These are phyloP conservation scores for Monilinia vaccinii-corymbosi DNA, from an alignment of 2,329 filamentous ascomycete genomes.

Conservation along the genomic window DNA sequence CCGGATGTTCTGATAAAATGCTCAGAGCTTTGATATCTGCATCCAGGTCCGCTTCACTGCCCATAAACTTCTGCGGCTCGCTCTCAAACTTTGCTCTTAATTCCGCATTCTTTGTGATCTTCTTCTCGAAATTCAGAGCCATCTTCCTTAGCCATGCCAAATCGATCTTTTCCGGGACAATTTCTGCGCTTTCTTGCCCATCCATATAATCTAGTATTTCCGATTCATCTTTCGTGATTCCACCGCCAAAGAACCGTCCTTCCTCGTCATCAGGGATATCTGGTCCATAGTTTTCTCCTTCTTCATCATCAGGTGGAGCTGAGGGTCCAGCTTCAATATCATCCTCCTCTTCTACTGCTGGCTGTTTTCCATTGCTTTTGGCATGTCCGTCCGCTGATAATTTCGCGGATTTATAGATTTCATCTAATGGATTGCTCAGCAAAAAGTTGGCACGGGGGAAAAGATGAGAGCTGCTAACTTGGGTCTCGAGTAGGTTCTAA, in stretches of 20 bases:
- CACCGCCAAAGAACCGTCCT: slow-evolving; percentile 90
- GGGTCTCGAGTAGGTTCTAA: slow-evolving; percentile 52
- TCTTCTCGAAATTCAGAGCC: slow-evolving; percentile 78
- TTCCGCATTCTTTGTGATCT: slow-evolving; percentile 84
- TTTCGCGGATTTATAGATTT: slow-evolving; percentile 56
- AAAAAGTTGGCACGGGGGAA: neutral
- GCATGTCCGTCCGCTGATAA: slow-evolving; percentile 36
- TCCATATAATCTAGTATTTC: slow-evolving; percentile 87
- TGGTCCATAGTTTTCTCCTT: slow-evolving; percentile 43
- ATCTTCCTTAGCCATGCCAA: slow-evolving; percentile 72
- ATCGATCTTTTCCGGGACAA: slow-evolving; percentile 67
- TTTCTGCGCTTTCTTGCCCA: slow-evolving; percentile 41
- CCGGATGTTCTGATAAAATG: slow-evolving; percentile 77
- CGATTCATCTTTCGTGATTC: slow-evolving; percentile 71
- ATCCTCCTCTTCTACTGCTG: slow-evolving; percentile 29
- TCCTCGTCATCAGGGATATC: slow-evolving; percentile 68
- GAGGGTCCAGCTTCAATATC: slow-evolving; percentile 42
- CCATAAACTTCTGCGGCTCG: slow-evolving; percentile 76
- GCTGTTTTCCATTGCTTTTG: slow-evolving; percentile 29
- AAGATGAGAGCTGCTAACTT: slow-evolving; percentile 36
- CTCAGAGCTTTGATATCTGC: slow-evolving; percentile 78
- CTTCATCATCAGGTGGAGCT: slow-evolving; percentile 44
- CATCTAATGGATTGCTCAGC: slow-evolving; percentile 33
- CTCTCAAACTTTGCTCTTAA: slow-evolving; percentile 75
- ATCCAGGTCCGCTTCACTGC: slow-evolving; percentile 81